Base-by-base conservation (phyloP, 2,329 filamentous ascomycete species). In the Fusarium mexicanum region DNA sequence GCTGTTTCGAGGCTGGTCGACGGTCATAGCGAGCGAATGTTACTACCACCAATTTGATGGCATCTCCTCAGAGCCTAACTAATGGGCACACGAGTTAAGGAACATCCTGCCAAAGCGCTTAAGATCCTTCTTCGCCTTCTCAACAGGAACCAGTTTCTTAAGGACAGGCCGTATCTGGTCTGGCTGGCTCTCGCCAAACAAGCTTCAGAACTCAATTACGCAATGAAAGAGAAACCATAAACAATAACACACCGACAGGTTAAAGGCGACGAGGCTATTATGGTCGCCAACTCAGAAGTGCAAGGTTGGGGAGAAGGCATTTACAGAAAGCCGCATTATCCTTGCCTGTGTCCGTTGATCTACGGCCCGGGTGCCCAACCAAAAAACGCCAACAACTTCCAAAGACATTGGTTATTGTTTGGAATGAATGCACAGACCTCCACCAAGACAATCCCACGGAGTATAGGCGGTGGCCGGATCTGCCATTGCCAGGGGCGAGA, bases 81-180 rank as follows among this genome's bases (percentile, higher is more conserved):
- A 10, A 3, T 29, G 8, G 8, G 26, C 16, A 29, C 24, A 8
- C 4, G 24, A 31, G 35, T n/a, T 18, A 16, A 55, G 7, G 26
- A 26, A n/a, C 10, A n/a, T 29, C 20, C 6, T 29, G 20, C 35
- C 20, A 29, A 40, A 13, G 12, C 14, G 14, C 20, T 13, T 2
- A n/a, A 29, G 35, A 29, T 17, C 8, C 24, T 29, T 38, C 6
- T 53, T 40, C 35, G 35, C 8, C 24, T 40, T 18, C 24, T n/a
- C 68, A 76, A 67, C 69, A 75, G 44, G 44, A 65, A 61, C 64
- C 65, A 29, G 43, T 50, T 60, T 51, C 64, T 37, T 22, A 22
- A 5, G 18, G 29, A 16, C 18, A 13, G 29, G 14, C 40, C 14
- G n/a, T 26, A 20, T 31, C 11, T 24, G 29, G 7, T 33, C n/a